phyloP scores from a whole-genome alignment of 2,329 filamentous ascomycete species.

The Tolypocladium ophioglossoides region DNA sequence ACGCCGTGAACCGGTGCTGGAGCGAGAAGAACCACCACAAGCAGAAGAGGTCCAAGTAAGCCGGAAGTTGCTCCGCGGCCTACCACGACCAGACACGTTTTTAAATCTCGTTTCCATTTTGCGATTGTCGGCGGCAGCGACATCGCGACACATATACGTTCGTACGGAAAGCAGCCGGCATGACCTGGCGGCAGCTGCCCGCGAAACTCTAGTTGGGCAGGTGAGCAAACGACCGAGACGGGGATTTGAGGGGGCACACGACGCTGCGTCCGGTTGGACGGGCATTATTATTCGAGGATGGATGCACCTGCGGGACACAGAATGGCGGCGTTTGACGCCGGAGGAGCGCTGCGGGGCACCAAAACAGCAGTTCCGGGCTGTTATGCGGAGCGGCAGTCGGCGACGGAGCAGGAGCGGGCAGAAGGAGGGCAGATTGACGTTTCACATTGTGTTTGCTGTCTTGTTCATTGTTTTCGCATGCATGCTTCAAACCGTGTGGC shows the following conservation, averaged over 20 bases:
- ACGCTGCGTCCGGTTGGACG: background rate
- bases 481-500: constrained; percentile 1
- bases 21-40: constrained; percentile 29
- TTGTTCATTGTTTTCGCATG: background rate
- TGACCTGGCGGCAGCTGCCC: background rate
- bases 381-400: background rate
- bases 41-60: constrained; percentile 13
- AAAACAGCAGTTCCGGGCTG: background rate
- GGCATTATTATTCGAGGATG: background rate
- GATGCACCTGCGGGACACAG: background rate
- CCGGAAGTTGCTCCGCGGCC: constrained; percentile 1
- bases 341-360: background rate
- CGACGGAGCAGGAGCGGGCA: background rate
- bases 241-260: background rate
- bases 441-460: background rate
- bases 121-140: constrained; percentile 3
- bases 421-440: background rate
- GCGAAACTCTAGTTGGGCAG: background rate
- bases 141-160: constrained; percentile 20
- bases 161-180: constrained; percentile 5
- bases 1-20: constrained; percentile 41
- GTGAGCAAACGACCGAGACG: background rate
- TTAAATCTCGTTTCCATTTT: background rate
- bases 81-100: background rate
- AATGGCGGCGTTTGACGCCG: background rate